Base-by-base conservation (phyloP, 768 basidiomycete species). In the Tubosaeta brunneosetosa region DNA sequence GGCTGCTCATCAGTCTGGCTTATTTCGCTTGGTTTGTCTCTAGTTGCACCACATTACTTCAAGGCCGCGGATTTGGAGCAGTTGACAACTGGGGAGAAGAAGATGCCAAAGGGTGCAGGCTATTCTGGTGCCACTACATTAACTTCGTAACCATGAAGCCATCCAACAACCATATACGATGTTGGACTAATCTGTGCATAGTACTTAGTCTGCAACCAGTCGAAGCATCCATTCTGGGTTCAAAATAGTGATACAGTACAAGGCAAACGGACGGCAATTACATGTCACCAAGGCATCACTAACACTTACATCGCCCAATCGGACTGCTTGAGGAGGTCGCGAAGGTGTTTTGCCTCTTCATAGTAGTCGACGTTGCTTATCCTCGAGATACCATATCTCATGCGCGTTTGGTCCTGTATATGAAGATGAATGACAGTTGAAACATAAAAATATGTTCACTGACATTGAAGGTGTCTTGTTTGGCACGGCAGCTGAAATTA, bases 11-110 rank as follows among this genome's bases (percentile, higher is more conserved):
- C 49, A 10, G 31, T 17, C 14, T 29, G 25, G 45, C 46, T 54
- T 19, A 57, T 44, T 41, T 26, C 52, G 51, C 41, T 22, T 51
- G 13, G 6, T 49, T 26, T 16, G 37, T 45, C 26, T 50, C 1
- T 62, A 93, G 93, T 97, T 19, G 95, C 95, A 2, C 94, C 95
- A 0, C 95, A 98, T 66, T 97, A 93, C 67, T 98, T 95, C 81
- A 95, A 91, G 66, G 77, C 78, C 7, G 85, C 88, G 1, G 89
- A 91, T 61, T 69, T 91, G 43, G 89, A 92, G 60, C 86, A 91
- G 62, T 67, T 91, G 36, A 80, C 87, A 0, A 79, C 79, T 14
- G 87, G 90, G 16, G 89, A 91, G 54, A 92, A 88, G 72, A 97
- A 94, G 73, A 91, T 95, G 91, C 93, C 93, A 29, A 94, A 94